Percentiles rank a stretch among this genome's conserved stretches.
Evolutionary conservation across 2,329 filamentous ascomycete species (phyloP).

Genomic region (Scedosporium aurantiacum): DNA sequence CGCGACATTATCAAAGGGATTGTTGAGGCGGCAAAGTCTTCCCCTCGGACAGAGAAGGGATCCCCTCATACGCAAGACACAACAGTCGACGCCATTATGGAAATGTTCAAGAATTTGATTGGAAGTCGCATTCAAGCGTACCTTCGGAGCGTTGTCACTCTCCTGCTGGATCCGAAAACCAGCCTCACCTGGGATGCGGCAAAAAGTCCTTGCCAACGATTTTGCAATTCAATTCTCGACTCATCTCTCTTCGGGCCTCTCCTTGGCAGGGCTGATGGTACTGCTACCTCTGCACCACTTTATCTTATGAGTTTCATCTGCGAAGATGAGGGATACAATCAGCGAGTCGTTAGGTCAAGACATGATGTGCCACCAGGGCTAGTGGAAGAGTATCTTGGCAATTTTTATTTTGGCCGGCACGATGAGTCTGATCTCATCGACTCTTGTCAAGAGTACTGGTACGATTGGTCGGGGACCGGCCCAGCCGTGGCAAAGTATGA

Average conservation of each 20-base stretch:
- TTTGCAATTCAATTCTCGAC: slow-evolving; percentile 25
- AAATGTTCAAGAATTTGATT: slow-evolving; percentile 16
- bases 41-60: background rate
- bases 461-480: slow-evolving; percentile 29
- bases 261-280: slow-evolving; percentile 3
- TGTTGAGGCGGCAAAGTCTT: slow-evolving; percentile 8
- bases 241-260: slow-evolving; percentile 20
- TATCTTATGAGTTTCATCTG: slow-evolving; percentile 31
- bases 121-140: slow-evolving; percentile 16
- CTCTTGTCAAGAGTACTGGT: slow-evolving; percentile 32
- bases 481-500: slow-evolving; percentile 16
- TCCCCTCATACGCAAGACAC: background rate
- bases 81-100: slow-evolving; percentile 1
- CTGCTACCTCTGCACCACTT: slow-evolving; percentile 11
- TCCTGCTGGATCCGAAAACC: slow-evolving; percentile 17
- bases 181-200: slow-evolving; percentile 20
- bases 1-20: slow-evolving; percentile 7
- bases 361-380: slow-evolving; percentile 27
- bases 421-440: slow-evolving; percentile 32
- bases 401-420: slow-evolving; percentile 25
- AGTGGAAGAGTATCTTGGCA: slow-evolving; percentile 30
- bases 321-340: slow-evolving; percentile 16
- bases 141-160: slow-evolving; percentile 18
- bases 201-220: slow-evolving; percentile 26
- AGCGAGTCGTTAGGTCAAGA: slow-evolving; percentile 18